These are phyloP conservation scores for Setaria viridis DNA, from an alignment of 202 grass and related monocot species.

Conservation along the genomic window DNA sequence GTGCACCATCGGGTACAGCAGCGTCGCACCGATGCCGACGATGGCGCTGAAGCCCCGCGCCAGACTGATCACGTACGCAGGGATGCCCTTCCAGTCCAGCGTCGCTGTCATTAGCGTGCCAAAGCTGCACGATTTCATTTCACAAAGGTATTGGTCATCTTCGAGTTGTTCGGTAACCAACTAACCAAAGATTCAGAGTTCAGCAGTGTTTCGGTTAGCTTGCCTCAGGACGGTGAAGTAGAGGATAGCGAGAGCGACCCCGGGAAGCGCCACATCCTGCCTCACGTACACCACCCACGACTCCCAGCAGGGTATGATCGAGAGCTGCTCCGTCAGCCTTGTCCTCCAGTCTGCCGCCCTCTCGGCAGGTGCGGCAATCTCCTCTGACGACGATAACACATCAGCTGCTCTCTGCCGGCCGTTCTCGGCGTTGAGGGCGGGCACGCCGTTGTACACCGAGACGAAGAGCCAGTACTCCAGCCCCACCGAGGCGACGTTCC, in stretches of 20 bases:
- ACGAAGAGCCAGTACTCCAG: constrained; percentile 83
- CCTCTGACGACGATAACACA: neutral
- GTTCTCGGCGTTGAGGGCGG: constrained; percentile 55
- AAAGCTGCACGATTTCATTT: constrained; percentile 54
- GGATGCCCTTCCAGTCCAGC: constrained; percentile 87
- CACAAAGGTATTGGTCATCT: neutral
- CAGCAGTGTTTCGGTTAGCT: neutral
- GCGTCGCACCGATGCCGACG: constrained; percentile 76
- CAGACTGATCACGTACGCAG: constrained; percentile 82
- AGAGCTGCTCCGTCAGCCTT: constrained; percentile 49
- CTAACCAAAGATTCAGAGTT: neutral
- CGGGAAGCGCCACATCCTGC: constrained; percentile 86
- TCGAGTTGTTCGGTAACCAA: neutral
- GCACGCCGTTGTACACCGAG: constrained; percentile 72
- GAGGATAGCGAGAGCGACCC: constrained; percentile 79
- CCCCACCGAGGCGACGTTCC: constrained; percentile 68
- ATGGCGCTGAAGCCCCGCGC: constrained; percentile 72
- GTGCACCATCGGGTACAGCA: constrained; percentile 69
- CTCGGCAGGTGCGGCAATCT: neutral
- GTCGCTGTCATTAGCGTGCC: constrained; percentile 93
- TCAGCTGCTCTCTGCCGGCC: constrained; percentile 42
- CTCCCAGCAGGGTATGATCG: constrained; percentile 72
- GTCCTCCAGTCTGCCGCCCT: constrained; percentile 38
- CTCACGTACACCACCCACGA: constrained; percentile 73
- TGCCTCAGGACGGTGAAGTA: constrained; percentile 83